Percentiles rank a stretch among this genome's conserved stretches.
Conservation (phyloP, 1,284 basidiomycete genomes). For the Chondrostereum purpureum region DNA sequence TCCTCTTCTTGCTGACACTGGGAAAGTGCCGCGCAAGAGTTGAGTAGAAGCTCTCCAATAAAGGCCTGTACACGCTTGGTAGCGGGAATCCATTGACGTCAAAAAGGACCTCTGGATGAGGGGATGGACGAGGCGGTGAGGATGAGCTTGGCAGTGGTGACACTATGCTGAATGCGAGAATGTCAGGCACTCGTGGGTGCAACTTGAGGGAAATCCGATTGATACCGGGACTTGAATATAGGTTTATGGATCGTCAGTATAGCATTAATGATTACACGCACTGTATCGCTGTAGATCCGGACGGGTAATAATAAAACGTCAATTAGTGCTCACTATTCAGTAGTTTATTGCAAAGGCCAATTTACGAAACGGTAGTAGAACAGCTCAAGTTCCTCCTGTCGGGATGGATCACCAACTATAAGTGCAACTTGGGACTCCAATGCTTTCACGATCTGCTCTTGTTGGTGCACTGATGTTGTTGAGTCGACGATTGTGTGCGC, state of each 20-base stretch:
- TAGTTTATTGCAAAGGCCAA: constrained; percentile 2
- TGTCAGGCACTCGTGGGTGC: constrained; percentile 20
- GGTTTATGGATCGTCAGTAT: constrained; percentile 2
- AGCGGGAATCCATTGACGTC: constrained; percentile 28
- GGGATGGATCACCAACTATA: constrained; percentile 27
- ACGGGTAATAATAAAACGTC: constrained; percentile 15
- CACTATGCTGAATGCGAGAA: background rate
- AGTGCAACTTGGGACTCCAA: constrained; percentile 30
- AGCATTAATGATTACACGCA: constrained; percentile 3
- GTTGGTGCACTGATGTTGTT: too few relatives aligned
- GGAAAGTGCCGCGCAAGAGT: constrained; percentile 32
- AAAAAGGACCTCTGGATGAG: constrained; percentile 22
- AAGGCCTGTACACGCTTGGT: constrained; percentile 25
- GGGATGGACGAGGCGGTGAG: constrained; percentile 13
- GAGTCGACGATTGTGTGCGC: too few relatives aligned
- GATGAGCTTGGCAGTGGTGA: constrained; percentile 16
- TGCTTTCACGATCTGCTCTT: constrained; percentile 23
- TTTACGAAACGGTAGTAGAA: constrained; percentile 34
- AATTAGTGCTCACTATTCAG: background rate
- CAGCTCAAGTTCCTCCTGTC: constrained; percentile 25
- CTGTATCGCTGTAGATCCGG: constrained; percentile 25
- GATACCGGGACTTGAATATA: constrained; percentile 33
- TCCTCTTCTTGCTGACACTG: constrained; percentile 24
- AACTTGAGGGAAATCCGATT: constrained; percentile 34
- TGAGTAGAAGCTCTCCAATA: constrained; percentile 29